These are phyloP conservation scores for Fusarium chuoi DNA, from an alignment of 2,329 filamentous ascomycete genomes.

Conservation along the genomic window DNA sequence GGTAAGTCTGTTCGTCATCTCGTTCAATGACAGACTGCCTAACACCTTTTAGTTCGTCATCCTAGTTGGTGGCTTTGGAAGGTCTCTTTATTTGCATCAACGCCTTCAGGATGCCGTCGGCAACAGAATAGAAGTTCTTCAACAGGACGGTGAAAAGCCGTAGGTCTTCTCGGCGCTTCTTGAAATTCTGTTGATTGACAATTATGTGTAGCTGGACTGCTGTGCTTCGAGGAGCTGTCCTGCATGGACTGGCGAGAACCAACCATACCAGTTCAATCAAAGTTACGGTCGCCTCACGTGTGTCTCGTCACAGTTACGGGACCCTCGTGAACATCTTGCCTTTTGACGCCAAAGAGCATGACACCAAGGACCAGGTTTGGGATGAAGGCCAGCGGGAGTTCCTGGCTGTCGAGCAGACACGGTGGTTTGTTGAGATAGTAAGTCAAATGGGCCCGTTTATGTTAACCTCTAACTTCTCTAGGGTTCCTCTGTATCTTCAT, in stretches of 20 bases:
- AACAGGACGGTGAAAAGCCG: slow-evolving; percentile 46
- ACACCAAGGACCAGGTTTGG: slow-evolving; percentile 32
- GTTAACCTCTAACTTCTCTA: not conserved
- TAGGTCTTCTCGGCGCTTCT: slow-evolving; percentile 34
- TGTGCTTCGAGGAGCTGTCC: slow-evolving; percentile 49
- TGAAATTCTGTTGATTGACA: not conserved
- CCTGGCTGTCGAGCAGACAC: slow-evolving; percentile 40
- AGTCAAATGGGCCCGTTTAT: not conserved
- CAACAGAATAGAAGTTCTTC: slow-evolving; percentile 45
- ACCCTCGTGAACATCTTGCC: slow-evolving; percentile 14
- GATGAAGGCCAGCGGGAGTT: slow-evolving; percentile 4
- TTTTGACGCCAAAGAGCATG: slow-evolving; percentile 31
- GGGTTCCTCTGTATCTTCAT: slow-evolving; percentile 28
- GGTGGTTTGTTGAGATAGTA: slow-evolving; percentile 47
- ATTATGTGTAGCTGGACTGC: slow-evolving; percentile 47
- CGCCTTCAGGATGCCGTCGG: slow-evolving; percentile 26
- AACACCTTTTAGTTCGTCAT: slow-evolving; percentile 48
- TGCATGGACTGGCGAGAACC: slow-evolving; percentile 38
- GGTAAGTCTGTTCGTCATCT: slow-evolving; percentile 24
- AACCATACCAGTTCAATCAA: slow-evolving; percentile 4
- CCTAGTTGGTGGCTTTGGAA: slow-evolving; percentile 54
- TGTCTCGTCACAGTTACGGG: slow-evolving; percentile 47
- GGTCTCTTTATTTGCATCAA: slow-evolving; percentile 45
- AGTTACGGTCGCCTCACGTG: slow-evolving; percentile 39
- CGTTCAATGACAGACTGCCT: not conserved